These are phyloP conservation scores for Fusarium floridanum DNA, from an alignment of 2,329 filamentous ascomycete species.

Conservation along the genomic window DNA sequence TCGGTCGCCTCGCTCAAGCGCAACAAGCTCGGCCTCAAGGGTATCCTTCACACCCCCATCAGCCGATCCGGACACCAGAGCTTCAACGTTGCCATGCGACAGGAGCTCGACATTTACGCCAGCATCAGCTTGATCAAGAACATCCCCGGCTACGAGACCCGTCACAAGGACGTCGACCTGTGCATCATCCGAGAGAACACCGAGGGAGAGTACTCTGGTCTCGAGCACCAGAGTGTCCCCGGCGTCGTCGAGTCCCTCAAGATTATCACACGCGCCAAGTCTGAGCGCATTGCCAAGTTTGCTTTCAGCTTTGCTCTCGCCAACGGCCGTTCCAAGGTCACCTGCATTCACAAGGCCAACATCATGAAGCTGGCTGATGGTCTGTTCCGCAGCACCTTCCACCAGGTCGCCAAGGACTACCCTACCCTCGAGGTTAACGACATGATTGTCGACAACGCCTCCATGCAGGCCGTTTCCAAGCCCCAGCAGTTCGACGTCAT, in stretches of 20 bases:
- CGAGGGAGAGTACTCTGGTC: constrained; percentile 98
- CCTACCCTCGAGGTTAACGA: constrained; percentile 96
- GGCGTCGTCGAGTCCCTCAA: constrained; percentile 99
- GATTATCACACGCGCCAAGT: constrained; percentile 99
- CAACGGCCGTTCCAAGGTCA: constrained; percentile 99
- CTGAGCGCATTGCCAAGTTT: constrained; percentile 98
- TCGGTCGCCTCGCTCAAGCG: constrained; percentile 94
- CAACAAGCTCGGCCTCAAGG: constrained; percentile 99
- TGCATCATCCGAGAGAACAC: constrained; percentile 99
- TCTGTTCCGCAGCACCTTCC: constrained; percentile 98
- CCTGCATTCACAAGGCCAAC: constrained; percentile 99
- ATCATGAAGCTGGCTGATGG: constrained; percentile 99
- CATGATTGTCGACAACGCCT: constrained; percentile 99
- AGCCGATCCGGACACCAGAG: constrained; percentile 97
- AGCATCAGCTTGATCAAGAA: constrained; percentile 99
- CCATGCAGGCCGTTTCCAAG: constrained; percentile 96
- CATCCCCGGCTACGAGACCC: constrained; percentile 97
- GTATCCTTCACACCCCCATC: constrained; percentile 97
- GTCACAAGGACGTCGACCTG: constrained; percentile 96
- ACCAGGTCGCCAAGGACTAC: constrained; percentile 92
- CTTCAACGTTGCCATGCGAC: constrained; percentile 99
- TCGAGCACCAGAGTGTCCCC: constrained; percentile 97
- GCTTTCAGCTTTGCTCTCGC: constrained; percentile 97
- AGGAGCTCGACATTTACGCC: constrained; percentile 99
- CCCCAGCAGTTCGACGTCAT: constrained; percentile 99